phyloP scores from a whole-genome alignment of 2,329 filamentous ascomycete genomes.

The Aspergillus awamori region DNA sequence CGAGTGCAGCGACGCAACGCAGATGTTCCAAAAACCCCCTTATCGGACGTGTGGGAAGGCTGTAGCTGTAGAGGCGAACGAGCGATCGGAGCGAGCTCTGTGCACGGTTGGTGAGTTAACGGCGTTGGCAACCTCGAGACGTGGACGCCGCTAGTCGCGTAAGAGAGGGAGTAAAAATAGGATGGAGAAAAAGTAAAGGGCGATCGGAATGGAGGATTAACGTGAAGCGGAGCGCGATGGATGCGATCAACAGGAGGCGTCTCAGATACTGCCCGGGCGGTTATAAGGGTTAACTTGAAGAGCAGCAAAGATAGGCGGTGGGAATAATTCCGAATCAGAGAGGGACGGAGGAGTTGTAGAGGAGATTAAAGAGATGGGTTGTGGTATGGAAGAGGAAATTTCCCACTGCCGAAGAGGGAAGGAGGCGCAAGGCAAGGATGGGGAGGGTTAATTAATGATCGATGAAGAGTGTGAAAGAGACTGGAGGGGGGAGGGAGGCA shows the following conservation, averaged over 20 bases:
- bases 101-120: slow-evolving; percentile 2
- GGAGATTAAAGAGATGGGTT: slow-evolving; percentile 3
- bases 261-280: slow-evolving; percentile 12
- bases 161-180: slow-evolving; percentile 9
- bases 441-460: slow-evolving; percentile 18
- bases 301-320: slow-evolving; percentile 9
- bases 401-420: slow-evolving; percentile 11
- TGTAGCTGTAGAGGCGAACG: slow-evolving; percentile 3
- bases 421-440: slow-evolving; percentile 23
- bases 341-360: slow-evolving; percentile 9
- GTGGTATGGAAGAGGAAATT: background rate
- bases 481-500: slow-evolving; percentile 6
- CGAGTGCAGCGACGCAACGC: slow-evolving; percentile 6
- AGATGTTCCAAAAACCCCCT: slow-evolving; percentile 18
- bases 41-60: slow-evolving; percentile 17
- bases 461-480: slow-evolving; percentile 5
- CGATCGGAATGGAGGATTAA: slow-evolving; percentile 12
- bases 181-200: slow-evolving; percentile 11
- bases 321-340: slow-evolving; percentile 16
- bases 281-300: slow-evolving; percentile 8
- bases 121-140: background rate
- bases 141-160: background rate
- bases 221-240: slow-evolving; percentile 21
- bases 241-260: slow-evolving; percentile 19
- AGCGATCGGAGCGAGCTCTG: background rate